Conservation (phyloP, 768 basidiomycete genomes). For the Trametes punicea region DNA sequence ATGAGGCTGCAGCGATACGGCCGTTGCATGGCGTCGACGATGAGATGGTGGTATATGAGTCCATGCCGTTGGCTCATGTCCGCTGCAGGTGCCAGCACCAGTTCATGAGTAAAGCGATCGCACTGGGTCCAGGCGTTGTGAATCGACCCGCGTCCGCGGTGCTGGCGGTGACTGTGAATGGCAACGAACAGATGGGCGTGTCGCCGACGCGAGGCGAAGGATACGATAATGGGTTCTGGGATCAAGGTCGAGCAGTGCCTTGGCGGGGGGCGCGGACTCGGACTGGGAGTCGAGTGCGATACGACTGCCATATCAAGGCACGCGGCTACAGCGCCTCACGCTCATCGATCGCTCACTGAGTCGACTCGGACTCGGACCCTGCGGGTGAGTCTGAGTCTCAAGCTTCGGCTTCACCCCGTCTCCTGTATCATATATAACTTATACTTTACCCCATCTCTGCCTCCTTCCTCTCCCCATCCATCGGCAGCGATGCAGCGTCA, state of each 20-base stretch:
- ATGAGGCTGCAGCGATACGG: too few species aligned
- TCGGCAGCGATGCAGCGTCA: constrained; percentile 58
- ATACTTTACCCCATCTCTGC: not conserved
- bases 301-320: constrained; percentile 6
- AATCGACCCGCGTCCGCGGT: too few species aligned
- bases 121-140: too few species aligned
- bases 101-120: too few species aligned
- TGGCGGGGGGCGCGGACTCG: not conserved
- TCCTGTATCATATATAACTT: not conserved
- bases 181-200: constrained; percentile 6
- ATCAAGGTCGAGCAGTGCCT: not conserved
- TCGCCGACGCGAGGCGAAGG: not conserved
- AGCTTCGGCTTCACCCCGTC: too few species aligned
- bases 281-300: too few species aligned
- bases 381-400: too few species aligned
- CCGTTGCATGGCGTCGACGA: too few species aligned
- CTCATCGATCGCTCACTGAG: constrained; percentile 12
- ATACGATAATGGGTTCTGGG: not conserved
- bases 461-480: not conserved
- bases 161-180: not conserved
- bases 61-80: too few species aligned
- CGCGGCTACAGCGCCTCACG: constrained; percentile 8
- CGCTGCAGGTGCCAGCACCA: too few species aligned
- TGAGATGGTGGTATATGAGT: too few species aligned
- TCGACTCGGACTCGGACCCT: too few species aligned